Evolutionary conservation across 192 early-diverging fungal genomes (phyloP), one percentile per base, ranked within the genome.

Genomic region (Coemansia sp.): DNA sequence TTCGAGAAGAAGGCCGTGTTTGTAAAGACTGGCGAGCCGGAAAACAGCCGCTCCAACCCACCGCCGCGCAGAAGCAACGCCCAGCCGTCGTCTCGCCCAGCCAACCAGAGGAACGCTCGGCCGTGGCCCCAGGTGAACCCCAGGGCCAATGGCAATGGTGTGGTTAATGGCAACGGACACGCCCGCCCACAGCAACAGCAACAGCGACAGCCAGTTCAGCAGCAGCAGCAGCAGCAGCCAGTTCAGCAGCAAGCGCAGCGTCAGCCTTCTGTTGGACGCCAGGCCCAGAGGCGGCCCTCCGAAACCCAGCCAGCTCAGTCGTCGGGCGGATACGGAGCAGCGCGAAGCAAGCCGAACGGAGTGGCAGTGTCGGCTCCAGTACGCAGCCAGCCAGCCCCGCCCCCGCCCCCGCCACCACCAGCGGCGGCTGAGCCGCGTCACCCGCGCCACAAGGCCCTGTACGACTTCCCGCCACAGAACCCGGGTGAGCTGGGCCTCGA

Each of bases 1-100:
- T 70, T 86, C 18, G 89, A 90, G 64, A 93, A 93, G 73, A 89
- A 91, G 59, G 85, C 85, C 18, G 88, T 91, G 14, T 79, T 76
- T 41, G 78, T 89, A 14, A 72, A 77, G 25, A 77, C 83, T 28
- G 91, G 91, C 20, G 83, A 86, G 57, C 85, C 89, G 16, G 82
- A 87, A n/a, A 67, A 78, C 64, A 90, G 66, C 11, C 66, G 70
- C 61, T 78, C 81, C 26, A 69, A 61, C 52, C 67, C 33, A 21
- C 41, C 57, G 62, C 57, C 63, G 53, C 43, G 16, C 62, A 65
- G 50, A 68, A 64, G 26, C 18, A 45, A 34, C 43, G 34, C 37
- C 20, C 53, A 26, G 48, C 33, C 25, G 18, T 43, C 21, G 45
- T 50, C 34, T 36, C 57, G 56, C 48, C 59, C 35, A 1, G 33